Base-by-base conservation (phyloP, 306 rosid genomes). In the Calophaca sinica region DNA sequence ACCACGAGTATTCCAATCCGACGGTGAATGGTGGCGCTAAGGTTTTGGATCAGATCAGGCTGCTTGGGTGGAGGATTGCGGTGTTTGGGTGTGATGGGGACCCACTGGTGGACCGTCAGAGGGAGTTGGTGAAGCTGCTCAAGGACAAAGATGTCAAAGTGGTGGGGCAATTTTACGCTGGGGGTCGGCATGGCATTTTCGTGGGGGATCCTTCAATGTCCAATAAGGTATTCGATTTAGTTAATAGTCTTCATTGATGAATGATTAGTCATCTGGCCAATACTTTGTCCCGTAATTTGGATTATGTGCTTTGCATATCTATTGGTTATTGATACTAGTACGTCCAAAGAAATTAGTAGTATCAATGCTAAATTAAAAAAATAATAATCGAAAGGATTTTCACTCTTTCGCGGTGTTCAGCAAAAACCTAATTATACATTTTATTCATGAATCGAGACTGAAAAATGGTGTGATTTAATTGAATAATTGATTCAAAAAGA, bases 1-100 rank as follows among this genome's bases (percentile, higher is more conserved):
- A 90, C 9, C 74, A 83, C 5, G 28, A 53, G 84, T 90, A 83
- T 75, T 76, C 83, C n/a, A 83, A 88, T 88, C 89, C 88, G 8
- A 83, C 7, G 83, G 75, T 52, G 4, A 31, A 75, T 0, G 86
- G 66, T 0, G 88, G 83, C 0, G 61, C 51, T 8, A 53, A 69
- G 77, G 7, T 10, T 1, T 67, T 81, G 62, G 82, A 72, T 8
- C 5, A 3, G 73, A 75, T 90, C 1, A 68, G 15, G 52, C 5
- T 9, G 59, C 57, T 65, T 41, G 83, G 80, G 0, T 89, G 94
- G 88, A 73, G 45, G 44, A 75, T 82, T 0, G 81, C 68, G 11
- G 86, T 85, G 44, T 60, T 62, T 3, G 91, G 89, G 4, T 79
- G 77, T 14, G 70, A 70, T 4, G 85, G 74, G 68, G 93, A 90